Evolutionary conservation across 148 eudicot species (phyloP), one percentile per base, ranked within the genome.

Genomic region (Beta vulgaris): DNA sequence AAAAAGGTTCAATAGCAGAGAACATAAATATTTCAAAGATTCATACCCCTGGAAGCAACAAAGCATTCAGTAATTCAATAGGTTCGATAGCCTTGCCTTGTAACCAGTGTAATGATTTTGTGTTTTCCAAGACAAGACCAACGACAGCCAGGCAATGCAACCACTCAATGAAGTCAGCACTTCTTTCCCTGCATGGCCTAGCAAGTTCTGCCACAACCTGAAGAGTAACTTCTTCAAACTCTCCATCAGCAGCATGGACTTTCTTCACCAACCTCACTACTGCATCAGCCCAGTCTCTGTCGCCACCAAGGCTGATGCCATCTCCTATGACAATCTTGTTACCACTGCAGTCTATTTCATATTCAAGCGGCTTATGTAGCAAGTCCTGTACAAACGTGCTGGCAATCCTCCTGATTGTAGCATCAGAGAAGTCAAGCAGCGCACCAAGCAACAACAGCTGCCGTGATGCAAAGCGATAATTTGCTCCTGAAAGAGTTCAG

Each of bases 41-140:
- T 68, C 79, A 69, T 89, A 95, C 98, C 97, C 91, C 99, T 48
- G 99, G 94, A 78, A 92, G 90, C 87, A 95, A 79, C 77, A 95
- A 71, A 80, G 93, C 88, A 57, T 85, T 88, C 78, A 95, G 77
- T 77, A 95, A 73, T 77, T 92, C 99, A 71, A 79, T 68, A 72
- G 98, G 93, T 76, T 90, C 97, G 64, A 92, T 86, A 57, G 91
- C 86, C 77, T 80, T 91, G 71, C 97, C 97, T 31, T 79, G 90
- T 87, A 95, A 79, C 80, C 76, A 81, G 71, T 78, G 83, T 58
- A 88, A 84, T 16, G 98, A 91, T 67, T 83, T 85, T 58, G 86
- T 53, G 74, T 88, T 89, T 80, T 92, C 94, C 82, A 95, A 86
- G 32, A 95, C 83, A 73, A 95, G 90, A 29, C 88, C 92, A 61